These are phyloP conservation scores for Hirsutella minnesotensis DNA, from an alignment of 2,329 filamentous ascomycete species.

Conservation along the genomic window DNA sequence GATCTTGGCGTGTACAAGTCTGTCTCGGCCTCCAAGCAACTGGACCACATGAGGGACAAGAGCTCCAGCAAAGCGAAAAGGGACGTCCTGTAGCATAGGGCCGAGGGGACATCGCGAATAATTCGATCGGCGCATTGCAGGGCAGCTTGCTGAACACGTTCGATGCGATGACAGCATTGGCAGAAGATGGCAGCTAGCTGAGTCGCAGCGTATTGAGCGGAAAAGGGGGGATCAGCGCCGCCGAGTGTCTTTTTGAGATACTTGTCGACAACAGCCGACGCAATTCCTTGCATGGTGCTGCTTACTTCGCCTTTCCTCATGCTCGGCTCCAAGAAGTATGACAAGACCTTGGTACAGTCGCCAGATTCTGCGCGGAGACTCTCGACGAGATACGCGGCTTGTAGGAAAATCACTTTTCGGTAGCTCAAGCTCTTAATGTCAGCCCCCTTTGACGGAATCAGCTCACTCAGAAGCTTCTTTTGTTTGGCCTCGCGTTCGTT, in stretches of 20 bases:
- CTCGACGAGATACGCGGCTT: constrained; percentile 82
- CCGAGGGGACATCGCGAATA: constrained; percentile 73
- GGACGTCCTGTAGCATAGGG: constrained; percentile 79
- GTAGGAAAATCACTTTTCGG: constrained; percentile 82
- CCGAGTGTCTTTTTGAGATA: constrained; percentile 68
- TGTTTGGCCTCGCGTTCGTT: constrained; percentile 67
- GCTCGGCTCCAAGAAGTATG: constrained; percentile 91
- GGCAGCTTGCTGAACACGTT: constrained; percentile 81
- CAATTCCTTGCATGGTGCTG: constrained; percentile 52
- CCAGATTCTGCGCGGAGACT: constrained; percentile 75
- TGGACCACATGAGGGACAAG: constrained; percentile 86
- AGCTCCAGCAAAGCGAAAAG: constrained; percentile 89
- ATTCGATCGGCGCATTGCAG: constrained; percentile 75
- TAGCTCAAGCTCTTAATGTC: constrained; percentile 80
- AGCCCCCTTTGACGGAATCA: constrained; percentile 63
- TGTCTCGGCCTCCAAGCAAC: constrained; percentile 86
- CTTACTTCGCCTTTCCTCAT: constrained; percentile 54
- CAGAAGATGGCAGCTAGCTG: constrained; percentile 80
- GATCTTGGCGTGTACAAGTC: constrained; percentile 86
- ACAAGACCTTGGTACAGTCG: constrained; percentile 79
- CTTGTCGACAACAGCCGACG: constrained; percentile 58
- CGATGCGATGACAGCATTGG: constrained; percentile 86
- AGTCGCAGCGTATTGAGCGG: constrained; percentile 80
- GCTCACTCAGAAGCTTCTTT: constrained; percentile 62
- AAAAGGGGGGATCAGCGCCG: constrained; percentile 64